A percentile compares a stretch with the other conserved stretches of the same genome.
phyloP scores from a whole-genome alignment of 495 filamentous ascomycete genomes.

The Aspergillus saccharolyticus region DNA sequence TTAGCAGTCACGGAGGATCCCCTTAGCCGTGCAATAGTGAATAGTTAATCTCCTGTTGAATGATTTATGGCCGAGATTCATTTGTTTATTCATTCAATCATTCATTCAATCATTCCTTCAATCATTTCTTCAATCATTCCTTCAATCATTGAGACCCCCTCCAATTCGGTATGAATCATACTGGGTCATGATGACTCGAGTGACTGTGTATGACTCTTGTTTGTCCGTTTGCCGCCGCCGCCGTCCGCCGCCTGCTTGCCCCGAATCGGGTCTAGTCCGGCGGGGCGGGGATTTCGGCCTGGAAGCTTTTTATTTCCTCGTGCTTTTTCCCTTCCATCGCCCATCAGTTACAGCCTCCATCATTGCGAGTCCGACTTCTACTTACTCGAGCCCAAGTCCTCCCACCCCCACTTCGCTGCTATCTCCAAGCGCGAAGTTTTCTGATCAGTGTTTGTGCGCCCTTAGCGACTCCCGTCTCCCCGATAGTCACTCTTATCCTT shows the following conservation, averaged over 20 bases:
- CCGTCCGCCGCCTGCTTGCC: neutral
- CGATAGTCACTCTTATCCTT: neutral
- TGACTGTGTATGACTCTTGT: constrained; percentile 4
- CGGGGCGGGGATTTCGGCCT: constrained; percentile 6
- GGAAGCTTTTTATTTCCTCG: constrained; percentile 14
- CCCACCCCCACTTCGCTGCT: neutral
- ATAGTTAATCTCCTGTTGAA: neutral
- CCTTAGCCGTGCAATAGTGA: constrained; percentile 1
- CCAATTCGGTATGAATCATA: constrained; percentile 12
- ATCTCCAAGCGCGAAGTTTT: neutral
- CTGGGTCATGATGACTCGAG: constrained; percentile 17
- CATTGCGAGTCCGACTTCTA: neutral
- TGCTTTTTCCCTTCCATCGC: constrained; percentile 9
- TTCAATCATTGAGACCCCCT: too few relatives aligned
- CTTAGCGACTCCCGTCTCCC: too few relatives aligned
- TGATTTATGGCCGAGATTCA: too few relatives aligned
- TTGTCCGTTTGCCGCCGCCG: too few relatives aligned
- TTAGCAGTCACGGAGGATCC: constrained; percentile 8
- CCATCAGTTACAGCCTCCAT: neutral
- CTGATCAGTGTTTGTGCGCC: neutral
- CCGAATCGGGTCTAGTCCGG: constrained; percentile 20
- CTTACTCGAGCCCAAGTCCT: neutral
- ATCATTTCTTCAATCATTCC: too few relatives aligned
- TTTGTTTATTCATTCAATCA: too few relatives aligned
- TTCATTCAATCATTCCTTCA: too few relatives aligned